phyloP scores from a whole-genome alignment of 495 filamentous ascomycete species.

The Penicillium riverlandense region DNA sequence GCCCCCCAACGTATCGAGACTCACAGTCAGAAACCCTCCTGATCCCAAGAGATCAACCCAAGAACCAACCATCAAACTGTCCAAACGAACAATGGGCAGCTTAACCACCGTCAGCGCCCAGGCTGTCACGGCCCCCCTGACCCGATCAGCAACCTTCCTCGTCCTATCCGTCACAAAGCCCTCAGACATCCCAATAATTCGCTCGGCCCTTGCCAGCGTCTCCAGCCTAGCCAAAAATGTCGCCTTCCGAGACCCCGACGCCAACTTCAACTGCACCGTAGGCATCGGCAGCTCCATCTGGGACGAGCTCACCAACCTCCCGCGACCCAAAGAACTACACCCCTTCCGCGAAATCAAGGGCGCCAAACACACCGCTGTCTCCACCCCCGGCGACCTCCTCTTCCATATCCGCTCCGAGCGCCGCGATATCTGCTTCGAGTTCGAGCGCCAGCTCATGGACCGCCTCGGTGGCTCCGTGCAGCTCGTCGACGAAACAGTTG shows the following conservation, averaged over 20 bases:
- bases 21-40: no score
- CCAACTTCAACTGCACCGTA: slow-evolving; percentile 46
- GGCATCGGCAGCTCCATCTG: slow-evolving; percentile 47
- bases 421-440: slow-evolving; percentile 50
- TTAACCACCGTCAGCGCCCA: slow-evolving; percentile 32
- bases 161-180: slow-evolving; percentile 35
- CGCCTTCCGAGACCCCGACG: slow-evolving; percentile 40
- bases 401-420: slow-evolving; percentile 53
- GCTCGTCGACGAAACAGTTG: slow-evolving; percentile 45
- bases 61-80: neutral
- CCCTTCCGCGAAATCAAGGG: slow-evolving; percentile 43
- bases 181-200: slow-evolving; percentile 29
- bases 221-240: slow-evolving; percentile 46
- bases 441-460: slow-evolving; percentile 47
- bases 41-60: no score
- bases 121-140: slow-evolving; percentile 42
- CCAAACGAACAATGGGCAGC: slow-evolving; percentile 14
- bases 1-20: no score
- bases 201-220: slow-evolving; percentile 37
- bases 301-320: slow-evolving; percentile 36
- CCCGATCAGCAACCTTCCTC: slow-evolving; percentile 45
- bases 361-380: slow-evolving; percentile 36
- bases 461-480: slow-evolving; percentile 36
- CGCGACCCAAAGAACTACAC: slow-evolving; percentile 44
- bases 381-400: slow-evolving; percentile 48